phyloP scores from a whole-genome alignment of 805 yeast species.

The Brettanomyces custersianus region DNA sequence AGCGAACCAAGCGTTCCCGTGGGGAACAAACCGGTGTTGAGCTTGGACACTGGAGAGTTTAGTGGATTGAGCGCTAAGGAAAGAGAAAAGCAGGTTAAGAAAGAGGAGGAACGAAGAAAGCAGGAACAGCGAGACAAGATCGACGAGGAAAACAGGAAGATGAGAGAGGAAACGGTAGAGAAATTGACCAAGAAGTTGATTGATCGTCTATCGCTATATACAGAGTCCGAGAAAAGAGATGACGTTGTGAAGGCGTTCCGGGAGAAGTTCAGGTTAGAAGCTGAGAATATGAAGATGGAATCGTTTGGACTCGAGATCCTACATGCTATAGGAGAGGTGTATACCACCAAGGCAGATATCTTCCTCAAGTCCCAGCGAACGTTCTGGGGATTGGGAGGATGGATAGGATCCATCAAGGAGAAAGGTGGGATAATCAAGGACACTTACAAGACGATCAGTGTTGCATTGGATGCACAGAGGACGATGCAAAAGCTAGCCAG shows the following conservation, averaged over 20 bases:
- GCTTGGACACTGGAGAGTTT: slow-evolving; percentile 19
- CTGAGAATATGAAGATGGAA: slow-evolving; percentile 83
- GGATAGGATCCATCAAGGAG: slow-evolving; percentile 72
- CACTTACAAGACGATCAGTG: slow-evolving; percentile 70
- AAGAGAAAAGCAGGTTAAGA: slow-evolving; percentile 19
- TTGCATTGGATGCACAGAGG: slow-evolving; percentile 82
- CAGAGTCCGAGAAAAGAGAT: slow-evolving; percentile 52
- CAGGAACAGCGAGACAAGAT: slow-evolving; percentile 51
- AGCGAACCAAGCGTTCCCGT: slow-evolving; percentile 5
- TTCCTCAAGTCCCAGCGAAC: slow-evolving; percentile 60
- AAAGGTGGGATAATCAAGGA: slow-evolving; percentile 78
- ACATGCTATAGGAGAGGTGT: slow-evolving; percentile 74
- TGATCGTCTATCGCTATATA: slow-evolving; percentile 33
- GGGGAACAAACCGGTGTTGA: background rate
- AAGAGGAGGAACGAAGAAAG: slow-evolving; percentile 26
- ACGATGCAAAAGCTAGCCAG: slow-evolving; percentile 67
- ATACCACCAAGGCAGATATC: slow-evolving; percentile 66
- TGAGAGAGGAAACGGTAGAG: slow-evolving; percentile 42
- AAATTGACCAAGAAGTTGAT: slow-evolving; percentile 43
- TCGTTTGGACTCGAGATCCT: slow-evolving; percentile 88
- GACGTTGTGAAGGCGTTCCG: slow-evolving; percentile 52
- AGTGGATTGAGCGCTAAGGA: slow-evolving; percentile 20
- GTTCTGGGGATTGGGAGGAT: slow-evolving; percentile 79
- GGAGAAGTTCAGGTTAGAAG: slow-evolving; percentile 47
- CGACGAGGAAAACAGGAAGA: slow-evolving; percentile 69